Percentiles rank a stretch among this genome's conserved stretches.
Evolutionary conservation across 192 early-diverging fungal genomes (phyloP).

Genomic region (Helicostylum pulchrum): DNA sequence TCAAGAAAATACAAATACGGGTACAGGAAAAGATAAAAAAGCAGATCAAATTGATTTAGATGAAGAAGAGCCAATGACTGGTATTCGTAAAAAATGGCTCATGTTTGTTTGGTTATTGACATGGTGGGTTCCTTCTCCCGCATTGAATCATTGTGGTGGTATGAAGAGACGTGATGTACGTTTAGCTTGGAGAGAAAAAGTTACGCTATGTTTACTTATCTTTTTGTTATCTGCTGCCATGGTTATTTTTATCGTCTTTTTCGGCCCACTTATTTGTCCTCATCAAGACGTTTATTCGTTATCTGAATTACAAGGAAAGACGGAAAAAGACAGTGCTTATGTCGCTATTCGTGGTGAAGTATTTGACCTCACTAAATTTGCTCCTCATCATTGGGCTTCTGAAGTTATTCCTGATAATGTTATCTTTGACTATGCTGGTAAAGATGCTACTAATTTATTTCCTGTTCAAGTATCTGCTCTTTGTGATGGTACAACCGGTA

Average conservation of each 20-base stretch:
- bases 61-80: constrained; percentile 35
- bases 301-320: constrained; percentile 46
- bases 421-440: constrained; percentile 47
- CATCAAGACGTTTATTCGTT: constrained; percentile 69
- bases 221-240: constrained; percentile 75
- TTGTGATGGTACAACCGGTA: constrained; percentile 56
- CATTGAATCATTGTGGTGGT: constrained; percentile 67
- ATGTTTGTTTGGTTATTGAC: constrained; percentile 72
- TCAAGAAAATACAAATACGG: neutral
- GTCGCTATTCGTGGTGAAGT: constrained; percentile 77
- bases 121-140: constrained; percentile 80
- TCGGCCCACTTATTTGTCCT: constrained; percentile 75
- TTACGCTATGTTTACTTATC: constrained; percentile 87
- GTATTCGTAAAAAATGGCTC: constrained; percentile 80
- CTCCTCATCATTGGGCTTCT: constrained; percentile 50
- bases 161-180: constrained; percentile 78
- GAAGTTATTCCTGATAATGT: constrained; percentile 39
- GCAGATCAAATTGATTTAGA: constrained; percentile 9
- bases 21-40: neutral
- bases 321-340: constrained; percentile 50
- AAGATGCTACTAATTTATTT: constrained; percentile 65
- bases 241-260: constrained; percentile 81
- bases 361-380: constrained; percentile 72
- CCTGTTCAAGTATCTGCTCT: constrained; percentile 71
- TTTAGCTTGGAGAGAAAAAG: constrained; percentile 97